Evolutionary conservation across 352 stramenopile genomes (phyloP), one percentile per base, ranked within the genome.

Genomic region (Phytophthora vignae): DNA sequence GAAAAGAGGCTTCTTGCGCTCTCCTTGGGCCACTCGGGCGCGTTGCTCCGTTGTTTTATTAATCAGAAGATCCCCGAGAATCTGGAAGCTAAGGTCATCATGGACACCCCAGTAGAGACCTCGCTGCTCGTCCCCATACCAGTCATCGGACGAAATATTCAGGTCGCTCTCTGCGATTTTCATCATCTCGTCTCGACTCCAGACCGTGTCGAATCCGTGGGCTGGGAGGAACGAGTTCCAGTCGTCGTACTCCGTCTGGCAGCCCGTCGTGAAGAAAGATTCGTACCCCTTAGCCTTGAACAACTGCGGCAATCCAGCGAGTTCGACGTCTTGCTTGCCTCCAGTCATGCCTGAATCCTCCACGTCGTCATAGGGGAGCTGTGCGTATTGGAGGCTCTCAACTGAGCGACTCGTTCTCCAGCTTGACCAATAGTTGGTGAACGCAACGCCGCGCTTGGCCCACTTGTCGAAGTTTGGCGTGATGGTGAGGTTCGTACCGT

Each of bases 381-480:
- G 78, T 0, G 61, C 81, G 63, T 78, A 88, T 33, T 83, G 40
- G 48, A 85, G 74, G 31, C 76, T 84, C 59, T 86, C 78, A 1
- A 88, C 19, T 1, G 81, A 86, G 7, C 81, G 78, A 66, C 78
- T 88, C 12, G 81, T 86, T n/a, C 70, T 63, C 71, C 73, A 88
- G 49, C 76, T 86, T 9, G 81, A 88, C 78, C 81, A 88, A 21
- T 33, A 33, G 17, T 55, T 55, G 8, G 9, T 55, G 48, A 91
- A 82, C 0, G 79, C 80, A 11, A 91, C 65, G 17, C 80, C 80
- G 6, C 80, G 79, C 33, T 81, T 78, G 1, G 84, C 80, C 76
- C 78, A 91, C 42, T 60, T 73, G 48, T 91, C 79, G 12, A 90
- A 90, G 15, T 85, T 74, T 0, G 79, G 81, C 3, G 81, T 87